A percentile compares a stretch with the other conserved stretches of the same genome.
Evolutionary conservation across 2,329 filamentous ascomycete genomes (phyloP).

Genomic region (Emmonsia crescens): DNA sequence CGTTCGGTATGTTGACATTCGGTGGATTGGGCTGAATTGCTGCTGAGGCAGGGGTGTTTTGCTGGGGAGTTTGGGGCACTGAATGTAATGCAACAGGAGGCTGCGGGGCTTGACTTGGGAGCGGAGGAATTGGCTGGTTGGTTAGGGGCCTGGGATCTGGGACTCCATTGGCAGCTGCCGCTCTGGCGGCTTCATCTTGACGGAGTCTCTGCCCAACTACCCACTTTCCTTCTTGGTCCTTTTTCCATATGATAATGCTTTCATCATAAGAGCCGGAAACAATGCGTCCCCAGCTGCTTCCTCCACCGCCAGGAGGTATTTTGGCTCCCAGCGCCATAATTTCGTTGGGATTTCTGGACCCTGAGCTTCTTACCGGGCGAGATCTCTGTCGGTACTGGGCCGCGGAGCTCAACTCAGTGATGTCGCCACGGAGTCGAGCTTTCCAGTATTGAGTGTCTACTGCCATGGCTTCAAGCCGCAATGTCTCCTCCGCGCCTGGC

Average conservation of each 20-base stretch:
- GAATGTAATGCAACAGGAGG: neutral
- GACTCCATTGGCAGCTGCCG: conserved; percentile 16
- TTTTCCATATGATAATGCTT: conserved; percentile 88
- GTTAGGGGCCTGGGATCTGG: neutral
- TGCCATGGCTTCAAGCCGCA: conserved; percentile 59
- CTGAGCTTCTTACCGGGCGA: conserved; percentile 51
- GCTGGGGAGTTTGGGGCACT: conserved; percentile 3
- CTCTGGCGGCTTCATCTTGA: conserved; percentile 45
- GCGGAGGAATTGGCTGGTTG: conserved; percentile 19
- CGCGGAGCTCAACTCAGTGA: conserved; percentile 22
- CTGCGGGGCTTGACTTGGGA: neutral
- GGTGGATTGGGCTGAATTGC: conserved; percentile 20
- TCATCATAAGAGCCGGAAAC: conserved; percentile 96
- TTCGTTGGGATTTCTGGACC: conserved; percentile 63
- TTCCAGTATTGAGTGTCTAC: conserved; percentile 64
- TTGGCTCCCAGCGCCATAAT: conserved; percentile 69
- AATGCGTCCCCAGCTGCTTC: conserved; percentile 82
- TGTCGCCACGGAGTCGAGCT: conserved; percentile 39
- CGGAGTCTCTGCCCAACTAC: conserved; percentile 62
- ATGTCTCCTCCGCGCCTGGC: conserved; percentile 65
- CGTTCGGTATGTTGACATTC: neutral
- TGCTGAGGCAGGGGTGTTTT: conserved; percentile 15
- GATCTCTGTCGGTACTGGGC: conserved; percentile 43
- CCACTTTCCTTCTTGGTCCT: conserved; percentile 77
- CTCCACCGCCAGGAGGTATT: conserved; percentile 80